phyloP scores from a whole-genome alignment of 768 basidiomycete species.

The Trametes coccinea region DNA sequence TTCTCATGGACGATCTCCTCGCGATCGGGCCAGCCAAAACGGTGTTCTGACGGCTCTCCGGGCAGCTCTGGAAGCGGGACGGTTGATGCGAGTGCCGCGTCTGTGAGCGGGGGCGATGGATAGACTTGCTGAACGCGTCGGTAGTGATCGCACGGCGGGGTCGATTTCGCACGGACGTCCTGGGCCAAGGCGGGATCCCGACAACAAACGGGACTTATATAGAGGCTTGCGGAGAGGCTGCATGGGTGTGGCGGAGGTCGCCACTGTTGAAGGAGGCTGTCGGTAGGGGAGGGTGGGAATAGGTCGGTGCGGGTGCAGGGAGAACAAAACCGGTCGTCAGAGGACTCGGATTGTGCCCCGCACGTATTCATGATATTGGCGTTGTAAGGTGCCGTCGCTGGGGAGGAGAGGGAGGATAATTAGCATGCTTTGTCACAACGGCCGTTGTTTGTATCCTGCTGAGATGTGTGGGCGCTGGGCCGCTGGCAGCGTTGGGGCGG shows the following conservation, averaged over 20 bases:
- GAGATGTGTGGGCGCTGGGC: background rate
- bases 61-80: constrained; percentile 24
- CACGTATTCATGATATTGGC: constrained; percentile 27
- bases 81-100: constrained; percentile 24
- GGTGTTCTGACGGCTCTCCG: constrained; percentile 4
- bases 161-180: constrained; percentile 9
- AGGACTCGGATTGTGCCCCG: constrained; percentile 15
- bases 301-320: constrained; percentile 5
- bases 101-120: constrained; percentile 28
- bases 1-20: constrained; percentile 5
- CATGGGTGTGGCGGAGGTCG: constrained; percentile 15
- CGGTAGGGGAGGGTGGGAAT: constrained; percentile 5
- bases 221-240: background rate
- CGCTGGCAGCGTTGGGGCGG: background rate
- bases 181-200: background rate
- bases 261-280: constrained; percentile 11
- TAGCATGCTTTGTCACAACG: constrained; percentile 18
- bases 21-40: constrained; percentile 4
- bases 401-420: background rate
- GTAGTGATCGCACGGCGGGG: constrained; percentile 14
- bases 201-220: background rate
- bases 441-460: background rate
- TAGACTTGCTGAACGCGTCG: constrained; percentile 12
- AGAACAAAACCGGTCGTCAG: constrained; percentile 19
- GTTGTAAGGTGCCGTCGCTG: constrained; percentile 21